phyloP scores from a whole-genome alignment of 1,139 yeast species.

The Blastobotrys elegans region DNA sequence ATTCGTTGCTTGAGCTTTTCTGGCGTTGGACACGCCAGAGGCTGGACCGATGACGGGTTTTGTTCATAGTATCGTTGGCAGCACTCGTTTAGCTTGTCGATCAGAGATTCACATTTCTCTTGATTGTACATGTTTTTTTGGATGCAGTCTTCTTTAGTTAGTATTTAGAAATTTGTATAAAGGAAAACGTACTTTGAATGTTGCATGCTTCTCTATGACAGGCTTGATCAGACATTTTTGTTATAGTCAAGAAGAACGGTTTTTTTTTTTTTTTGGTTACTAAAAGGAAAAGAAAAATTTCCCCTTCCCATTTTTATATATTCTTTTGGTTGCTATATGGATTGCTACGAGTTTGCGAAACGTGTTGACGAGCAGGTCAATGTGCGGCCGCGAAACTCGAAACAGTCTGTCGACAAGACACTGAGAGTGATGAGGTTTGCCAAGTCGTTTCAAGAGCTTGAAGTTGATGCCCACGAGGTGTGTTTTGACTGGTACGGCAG shows the following conservation, averaged over 20 bases:
- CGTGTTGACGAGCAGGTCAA: background rate
- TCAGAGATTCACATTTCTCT: constrained; percentile 53
- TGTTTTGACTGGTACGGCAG: constrained; percentile 3
- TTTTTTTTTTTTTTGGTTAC: background rate
- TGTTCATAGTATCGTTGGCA: constrained; percentile 52
- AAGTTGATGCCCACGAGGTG: background rate
- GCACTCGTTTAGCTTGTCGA: constrained; percentile 59
- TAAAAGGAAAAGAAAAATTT: background rate
- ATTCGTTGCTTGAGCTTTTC: constrained; percentile 49
- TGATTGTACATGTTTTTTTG: constrained; percentile 53
- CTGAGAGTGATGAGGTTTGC: background rate
- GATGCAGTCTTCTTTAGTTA: constrained; percentile 42
- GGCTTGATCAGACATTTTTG: constrained; percentile 4
- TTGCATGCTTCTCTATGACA: constrained; percentile 63
- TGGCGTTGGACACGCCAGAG: constrained; percentile 64
- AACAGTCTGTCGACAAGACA: background rate
- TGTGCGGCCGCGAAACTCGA: constrained; percentile 1
- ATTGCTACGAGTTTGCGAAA: constrained; percentile 11
- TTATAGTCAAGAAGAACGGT: background rate
- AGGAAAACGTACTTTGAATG: constrained; percentile 44
- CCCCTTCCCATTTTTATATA: too few species aligned
- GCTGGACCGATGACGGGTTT: constrained; percentile 45
- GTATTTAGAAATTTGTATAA: background rate
- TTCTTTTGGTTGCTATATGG: constrained; percentile 1
- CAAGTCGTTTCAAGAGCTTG: constrained; percentile 1